phyloP scores from a whole-genome alignment of 2,329 filamentous ascomycete genomes.

The Arthroderma uncinatum region DNA sequence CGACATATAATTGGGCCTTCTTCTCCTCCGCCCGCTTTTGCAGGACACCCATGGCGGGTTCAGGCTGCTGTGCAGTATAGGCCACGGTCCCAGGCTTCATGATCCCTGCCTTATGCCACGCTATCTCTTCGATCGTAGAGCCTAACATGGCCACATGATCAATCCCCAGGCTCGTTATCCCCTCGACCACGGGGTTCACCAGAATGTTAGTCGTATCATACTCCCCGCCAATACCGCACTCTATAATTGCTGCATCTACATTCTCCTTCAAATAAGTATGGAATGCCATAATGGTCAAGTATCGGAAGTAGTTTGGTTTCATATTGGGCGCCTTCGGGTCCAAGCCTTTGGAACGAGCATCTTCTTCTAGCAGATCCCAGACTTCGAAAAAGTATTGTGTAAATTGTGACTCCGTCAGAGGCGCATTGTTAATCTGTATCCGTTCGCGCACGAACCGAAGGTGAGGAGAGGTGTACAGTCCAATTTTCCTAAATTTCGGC shows the following conservation, averaged over 20 bases:
- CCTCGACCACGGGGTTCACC: slow-evolving; percentile 55
- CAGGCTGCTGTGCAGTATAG: slow-evolving; percentile 51
- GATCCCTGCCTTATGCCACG: slow-evolving; percentile 87
- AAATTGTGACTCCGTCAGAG: slow-evolving; percentile 58
- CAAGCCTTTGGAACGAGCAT: slow-evolving; percentile 41
- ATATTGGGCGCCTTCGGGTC: slow-evolving; percentile 43
- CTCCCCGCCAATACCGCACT: slow-evolving; percentile 90
- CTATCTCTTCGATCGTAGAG: slow-evolving; percentile 65
- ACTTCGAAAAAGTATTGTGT: slow-evolving; percentile 70
- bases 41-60: slow-evolving; percentile 46
- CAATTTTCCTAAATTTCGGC: slow-evolving; percentile 46
- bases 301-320: slow-evolving; percentile 89
- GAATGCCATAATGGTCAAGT: slow-evolving; percentile 76
- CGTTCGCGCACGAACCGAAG: slow-evolving; percentile 73
- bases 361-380: slow-evolving; percentile 57
- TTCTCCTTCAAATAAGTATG: slow-evolving; percentile 69
- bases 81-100: slow-evolving; percentile 57
- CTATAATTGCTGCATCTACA: slow-evolving; percentile 68
- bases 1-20: slow-evolving; percentile 38
- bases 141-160: slow-evolving; percentile 78
- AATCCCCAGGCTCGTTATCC: slow-evolving; percentile 70
- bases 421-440: slow-evolving; percentile 65
- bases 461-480: slow-evolving; percentile 78
- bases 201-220: slow-evolving; percentile 88
- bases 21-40: slow-evolving; percentile 44